phyloP scores from a whole-genome alignment of 352 stramenopile species.

The Pythium phragmitis region DNA sequence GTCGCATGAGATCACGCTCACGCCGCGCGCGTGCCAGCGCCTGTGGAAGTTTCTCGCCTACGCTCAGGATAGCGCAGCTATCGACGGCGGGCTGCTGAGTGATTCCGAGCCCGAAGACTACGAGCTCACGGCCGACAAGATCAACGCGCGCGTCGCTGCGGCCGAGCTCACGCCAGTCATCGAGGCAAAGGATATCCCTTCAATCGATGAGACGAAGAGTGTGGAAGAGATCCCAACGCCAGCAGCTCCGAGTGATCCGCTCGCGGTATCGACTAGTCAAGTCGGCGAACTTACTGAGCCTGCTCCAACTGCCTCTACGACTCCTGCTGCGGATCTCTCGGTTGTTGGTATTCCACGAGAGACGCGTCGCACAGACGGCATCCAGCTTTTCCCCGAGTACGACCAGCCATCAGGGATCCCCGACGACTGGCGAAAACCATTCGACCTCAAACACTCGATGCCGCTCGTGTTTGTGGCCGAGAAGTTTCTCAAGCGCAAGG shows the following conservation, averaged over 20 bases:
- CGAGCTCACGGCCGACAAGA: slow-evolving; percentile 26
- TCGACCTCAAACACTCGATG: slow-evolving; percentile 40
- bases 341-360: background rate
- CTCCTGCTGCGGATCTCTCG: background rate
- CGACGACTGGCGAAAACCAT: slow-evolving; percentile 40
- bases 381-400: slow-evolving; percentile 48
- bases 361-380: slow-evolving; percentile 6
- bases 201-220: background rate
- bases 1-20: slow-evolving; percentile 38
- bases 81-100: slow-evolving; percentile 24
- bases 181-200: background rate
- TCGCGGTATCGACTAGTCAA: background rate
- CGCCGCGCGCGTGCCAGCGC: slow-evolving; percentile 42
- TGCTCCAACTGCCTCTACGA: background rate
- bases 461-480: slow-evolving; percentile 57
- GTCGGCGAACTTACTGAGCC: background rate
- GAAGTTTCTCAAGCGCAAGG: slow-evolving; percentile 53
- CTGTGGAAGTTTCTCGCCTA: slow-evolving; percentile 84
- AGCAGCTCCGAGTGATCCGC: background rate
- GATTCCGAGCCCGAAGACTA: slow-evolving; percentile 60
- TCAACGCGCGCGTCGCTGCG: slow-evolving; percentile 3
- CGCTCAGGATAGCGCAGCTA: slow-evolving; percentile 19
- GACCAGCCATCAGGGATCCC: slow-evolving; percentile 37
- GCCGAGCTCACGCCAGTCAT: background rate
- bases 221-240: background rate